phyloP scores from a whole-genome alignment of 2,329 filamentous ascomycete species.

The Lachnellula arida region DNA sequence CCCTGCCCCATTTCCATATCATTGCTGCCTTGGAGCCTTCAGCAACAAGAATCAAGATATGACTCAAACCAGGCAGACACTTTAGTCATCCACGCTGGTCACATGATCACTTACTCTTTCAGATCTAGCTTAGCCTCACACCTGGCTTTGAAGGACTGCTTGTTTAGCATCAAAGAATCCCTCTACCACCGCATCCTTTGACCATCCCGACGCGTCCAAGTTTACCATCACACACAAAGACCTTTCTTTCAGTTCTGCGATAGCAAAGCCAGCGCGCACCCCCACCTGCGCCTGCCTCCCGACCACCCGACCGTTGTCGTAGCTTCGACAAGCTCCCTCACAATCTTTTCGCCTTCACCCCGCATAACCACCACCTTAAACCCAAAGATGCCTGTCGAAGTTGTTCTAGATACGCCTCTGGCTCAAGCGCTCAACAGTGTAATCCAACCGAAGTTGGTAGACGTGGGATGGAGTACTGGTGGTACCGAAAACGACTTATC shows the following conservation, averaged over 20 bases:
- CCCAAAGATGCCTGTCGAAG: slow-evolving; percentile 68
- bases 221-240: neutral
- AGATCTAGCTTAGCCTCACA: neutral
- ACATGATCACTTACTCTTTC: neutral
- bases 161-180: neutral
- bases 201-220: slow-evolving; percentile 2
- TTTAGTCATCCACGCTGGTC: neutral
- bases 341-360: slow-evolving; percentile 8
- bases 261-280: neutral
- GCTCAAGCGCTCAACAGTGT: slow-evolving; percentile 76
- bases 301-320: neutral
- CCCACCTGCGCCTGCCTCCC: neutral
- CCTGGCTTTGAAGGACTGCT: neutral
- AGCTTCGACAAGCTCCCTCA: slow-evolving; percentile 7
- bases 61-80: neutral
- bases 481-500: slow-evolving; percentile 66
- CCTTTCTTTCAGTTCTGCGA: neutral
- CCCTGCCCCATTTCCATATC: neutral
- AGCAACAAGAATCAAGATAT: neutral
- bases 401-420: slow-evolving; percentile 73
- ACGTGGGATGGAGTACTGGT: slow-evolving; percentile 86
- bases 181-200: neutral
- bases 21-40: neutral
- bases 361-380: slow-evolving; percentile 8
- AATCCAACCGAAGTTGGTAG: slow-evolving; percentile 86